Base-by-base conservation (phyloP, 176 grass and related monocot species). In the Phragmites australis region DNA sequence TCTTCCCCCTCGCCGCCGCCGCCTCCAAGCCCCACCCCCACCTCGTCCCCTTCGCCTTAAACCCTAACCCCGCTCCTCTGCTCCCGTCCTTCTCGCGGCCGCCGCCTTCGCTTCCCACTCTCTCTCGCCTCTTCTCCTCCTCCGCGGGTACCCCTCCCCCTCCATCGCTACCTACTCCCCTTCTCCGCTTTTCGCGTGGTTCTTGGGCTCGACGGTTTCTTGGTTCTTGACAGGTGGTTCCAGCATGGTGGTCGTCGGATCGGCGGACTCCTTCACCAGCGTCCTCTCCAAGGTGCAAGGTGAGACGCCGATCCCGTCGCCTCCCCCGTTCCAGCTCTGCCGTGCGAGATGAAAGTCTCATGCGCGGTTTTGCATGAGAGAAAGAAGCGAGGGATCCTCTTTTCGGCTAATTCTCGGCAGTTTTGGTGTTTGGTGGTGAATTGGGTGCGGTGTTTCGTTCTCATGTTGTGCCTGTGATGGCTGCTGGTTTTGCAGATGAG, bases 231-330 rank as follows among this genome's bases (percentile, higher is more conserved):
- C 79, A 90, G 84, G 75, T 25, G 80, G 6, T 6, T 83, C 84
- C 15, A 47, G 16, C 43, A 86, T 90, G 79, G 75, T 83, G 26
- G 60, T 85, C 2, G 56, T 85, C 9, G 57, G 41, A 3, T 85
- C 83, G 19, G 64, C 88, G 40, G 72, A 82, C 29, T 81, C 78
- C n/a, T 77, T 89, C 47, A 13, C 40, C 16, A 43, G 49, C 72
- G 76, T 76, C 80, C 70, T 81, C 42, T 51, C 81, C 57, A 88
- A 81, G 77, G 85, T 91, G 31, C 70, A 91, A 76, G 89, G 85
- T 91, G 43, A 63, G 77, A 8, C 27, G 40, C 46, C 17, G 37
- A 84, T 67, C 56, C 21, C 39, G 17, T 31, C 60, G 23, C 10
- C 32, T 5, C 7, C 13, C 42, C n/a, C 30, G 5, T 41, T 5